phyloP scores from a whole-genome alignment of 2,329 filamentous ascomycete genomes.

The Pseudopithomyces chartarum region DNA sequence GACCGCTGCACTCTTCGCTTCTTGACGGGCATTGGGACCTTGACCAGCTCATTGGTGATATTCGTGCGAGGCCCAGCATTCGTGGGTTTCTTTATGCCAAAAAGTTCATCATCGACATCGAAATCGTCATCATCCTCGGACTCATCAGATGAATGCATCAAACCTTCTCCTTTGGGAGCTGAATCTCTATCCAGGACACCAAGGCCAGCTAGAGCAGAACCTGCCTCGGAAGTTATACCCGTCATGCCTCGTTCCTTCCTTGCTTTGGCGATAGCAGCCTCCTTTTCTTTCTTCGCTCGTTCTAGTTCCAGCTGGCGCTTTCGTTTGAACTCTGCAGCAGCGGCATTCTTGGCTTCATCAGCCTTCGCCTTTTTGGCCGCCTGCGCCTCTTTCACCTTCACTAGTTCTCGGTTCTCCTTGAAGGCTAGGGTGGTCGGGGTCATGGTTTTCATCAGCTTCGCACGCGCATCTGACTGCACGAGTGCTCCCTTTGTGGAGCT shows the following conservation, averaged over 20 bases:
- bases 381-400: slow-evolving; percentile 26
- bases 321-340: slow-evolving; percentile 65
- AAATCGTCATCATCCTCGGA: slow-evolving; percentile 62
- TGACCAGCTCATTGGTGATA: slow-evolving; percentile 41
- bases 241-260: slow-evolving; percentile 60
- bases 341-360: slow-evolving; percentile 32
- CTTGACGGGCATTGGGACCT: slow-evolving; percentile 71
- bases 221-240: slow-evolving; percentile 70
- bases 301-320: slow-evolving; percentile 76
- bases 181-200: slow-evolving; percentile 80
- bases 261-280: slow-evolving; percentile 71
- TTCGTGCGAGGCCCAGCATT: slow-evolving; percentile 46
- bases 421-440: slow-evolving; percentile 34
- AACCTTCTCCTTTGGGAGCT: slow-evolving; percentile 73
- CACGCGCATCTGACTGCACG: slow-evolving; percentile 33
- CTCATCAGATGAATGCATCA: slow-evolving; percentile 83
- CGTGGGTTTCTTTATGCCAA: slow-evolving; percentile 59
- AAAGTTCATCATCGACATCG: slow-evolving; percentile 72
- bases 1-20: slow-evolving; percentile 81
- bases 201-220: slow-evolving; percentile 75
- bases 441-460: slow-evolving; percentile 36
- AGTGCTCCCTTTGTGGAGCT: slow-evolving; percentile 25
- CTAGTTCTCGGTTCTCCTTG: slow-evolving; percentile 33
- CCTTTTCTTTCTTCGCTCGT: slow-evolving; percentile 73
- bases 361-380: slow-evolving; percentile 30